A percentile compares a stretch with the other conserved stretches of the same genome.
These are phyloP conservation scores for Boletus huronensis DNA, from an alignment of 768 basidiomycete genomes.

Conservation along the genomic window DNA sequence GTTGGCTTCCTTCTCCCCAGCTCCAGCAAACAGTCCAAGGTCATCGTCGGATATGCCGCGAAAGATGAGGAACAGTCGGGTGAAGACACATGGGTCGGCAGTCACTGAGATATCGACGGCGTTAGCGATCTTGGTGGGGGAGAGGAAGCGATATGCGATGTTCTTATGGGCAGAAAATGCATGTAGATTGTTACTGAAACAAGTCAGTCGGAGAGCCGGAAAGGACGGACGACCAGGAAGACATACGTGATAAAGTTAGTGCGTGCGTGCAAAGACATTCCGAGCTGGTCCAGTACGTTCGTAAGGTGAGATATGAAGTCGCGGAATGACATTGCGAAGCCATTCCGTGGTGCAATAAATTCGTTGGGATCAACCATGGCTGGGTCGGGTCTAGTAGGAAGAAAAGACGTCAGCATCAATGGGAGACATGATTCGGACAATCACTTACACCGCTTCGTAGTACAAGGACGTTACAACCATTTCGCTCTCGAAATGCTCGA, in stretches of 20 bases:
- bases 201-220: neutral
- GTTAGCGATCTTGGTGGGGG: slow-evolving; percentile 72
- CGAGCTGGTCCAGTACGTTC: slow-evolving; percentile 80
- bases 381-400: slow-evolving; percentile 63
- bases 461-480: slow-evolving; percentile 78
- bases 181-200: slow-evolving; percentile 66
- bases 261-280: slow-evolving; percentile 78
- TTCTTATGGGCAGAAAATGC: slow-evolving; percentile 76
- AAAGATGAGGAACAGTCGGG: slow-evolving; percentile 82
- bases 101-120: slow-evolving; percentile 89
- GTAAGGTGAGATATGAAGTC: slow-evolving; percentile 80
- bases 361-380: slow-evolving; percentile 73
- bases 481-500: slow-evolving; percentile 84
- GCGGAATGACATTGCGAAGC: slow-evolving; percentile 78
- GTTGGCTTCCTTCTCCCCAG: slow-evolving; percentile 86
- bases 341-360: slow-evolving; percentile 77
- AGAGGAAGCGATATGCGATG: slow-evolving; percentile 86
- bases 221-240: neutral
- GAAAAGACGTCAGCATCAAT: neutral
- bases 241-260: slow-evolving; percentile 78
- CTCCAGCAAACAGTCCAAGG: slow-evolving; percentile 64
- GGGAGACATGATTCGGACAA: neutral
- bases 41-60: slow-evolving; percentile 82
- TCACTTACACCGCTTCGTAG: slow-evolving; percentile 78
- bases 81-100: slow-evolving; percentile 75